A percentile compares a stretch with the other conserved stretches of the same genome.
These are phyloP conservation scores for Candida cerambycidarum DNA, from an alignment of 805 yeast genomes.

Conservation along the genomic window DNA sequence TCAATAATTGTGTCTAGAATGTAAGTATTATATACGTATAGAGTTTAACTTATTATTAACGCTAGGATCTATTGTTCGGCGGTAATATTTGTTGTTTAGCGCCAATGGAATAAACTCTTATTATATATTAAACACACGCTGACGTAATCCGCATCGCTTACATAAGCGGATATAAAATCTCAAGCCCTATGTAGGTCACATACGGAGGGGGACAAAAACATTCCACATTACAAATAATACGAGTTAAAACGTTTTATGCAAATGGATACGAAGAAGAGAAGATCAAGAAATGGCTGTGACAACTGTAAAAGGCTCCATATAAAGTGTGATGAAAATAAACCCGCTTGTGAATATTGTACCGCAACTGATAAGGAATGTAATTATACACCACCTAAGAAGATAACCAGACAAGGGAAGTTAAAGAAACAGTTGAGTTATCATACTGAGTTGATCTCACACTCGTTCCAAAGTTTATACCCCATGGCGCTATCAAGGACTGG, in stretches of 20 bases:
- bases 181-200: too few relatives aligned
- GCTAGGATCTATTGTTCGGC: background rate
- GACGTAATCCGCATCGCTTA: too few relatives aligned
- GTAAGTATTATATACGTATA: background rate
- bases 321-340: constrained; percentile 10
- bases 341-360: constrained; percentile 10
- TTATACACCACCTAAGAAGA: background rate
- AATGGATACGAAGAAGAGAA: background rate
- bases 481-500: too few relatives aligned
- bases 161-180: background rate
- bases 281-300: constrained; percentile 14
- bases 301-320: constrained; percentile 11
- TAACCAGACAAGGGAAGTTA: background rate
- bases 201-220: too few relatives aligned
- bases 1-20: constrained; percentile 15
- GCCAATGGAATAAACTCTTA: too few relatives aligned
- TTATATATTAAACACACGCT: too few relatives aligned
- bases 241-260: too few relatives aligned
- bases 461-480: background rate
- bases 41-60: background rate
- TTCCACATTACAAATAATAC: too few relatives aligned
- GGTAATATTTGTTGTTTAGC: too few relatives aligned
- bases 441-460: background rate
- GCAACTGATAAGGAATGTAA: constrained; percentile 8
- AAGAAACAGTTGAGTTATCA: background rate